These are phyloP conservation scores for Cryptomeria japonica DNA, from an alignment of 75 land plant genomes.

Conservation along the genomic window DNA sequence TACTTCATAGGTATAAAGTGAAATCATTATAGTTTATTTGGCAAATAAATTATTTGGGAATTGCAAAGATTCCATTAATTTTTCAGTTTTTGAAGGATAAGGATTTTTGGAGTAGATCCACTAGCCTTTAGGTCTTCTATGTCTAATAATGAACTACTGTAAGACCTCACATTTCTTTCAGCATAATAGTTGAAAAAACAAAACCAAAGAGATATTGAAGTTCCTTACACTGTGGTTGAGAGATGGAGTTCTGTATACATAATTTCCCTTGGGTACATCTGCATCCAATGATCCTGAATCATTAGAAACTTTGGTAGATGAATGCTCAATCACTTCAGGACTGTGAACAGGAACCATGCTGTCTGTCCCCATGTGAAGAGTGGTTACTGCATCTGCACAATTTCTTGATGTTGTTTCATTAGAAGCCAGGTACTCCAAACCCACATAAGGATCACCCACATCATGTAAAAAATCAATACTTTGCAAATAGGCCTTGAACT, in stretches of 20 bases:
- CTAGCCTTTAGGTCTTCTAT: not conserved
- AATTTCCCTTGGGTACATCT: conserved; percentile 32
- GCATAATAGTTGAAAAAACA: not conserved
- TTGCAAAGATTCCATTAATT: not conserved
- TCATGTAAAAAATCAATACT: conserved; percentile 28
- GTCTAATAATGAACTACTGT: not conserved
- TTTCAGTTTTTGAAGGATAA: not conserved
- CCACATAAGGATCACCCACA: conserved; percentile 55
- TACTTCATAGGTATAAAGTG: not conserved
- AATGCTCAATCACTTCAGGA: conserved; percentile 13
- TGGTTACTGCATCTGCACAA: conserved; percentile 9
- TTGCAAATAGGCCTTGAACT: conserved; percentile 13
- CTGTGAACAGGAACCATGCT: conserved; percentile 63
- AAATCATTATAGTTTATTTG: not conserved
- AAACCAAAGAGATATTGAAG: not conserved
- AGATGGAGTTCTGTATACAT: conserved; percentile 20
- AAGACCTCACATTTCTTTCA: not conserved
- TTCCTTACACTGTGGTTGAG: conserved; percentile 54
- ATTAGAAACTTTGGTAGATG: conserved; percentile 15
- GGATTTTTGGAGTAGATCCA: not conserved
- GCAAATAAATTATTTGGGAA: not conserved
- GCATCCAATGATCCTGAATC: conserved; percentile 23
- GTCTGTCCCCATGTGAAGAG: conserved; percentile 23
- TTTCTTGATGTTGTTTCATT: conserved; percentile 11
- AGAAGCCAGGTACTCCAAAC: conserved; percentile 40